These are phyloP conservation scores for Xylariaceae sp. DNA, from an alignment of 2,329 filamentous ascomycete species.

Conservation along the genomic window DNA sequence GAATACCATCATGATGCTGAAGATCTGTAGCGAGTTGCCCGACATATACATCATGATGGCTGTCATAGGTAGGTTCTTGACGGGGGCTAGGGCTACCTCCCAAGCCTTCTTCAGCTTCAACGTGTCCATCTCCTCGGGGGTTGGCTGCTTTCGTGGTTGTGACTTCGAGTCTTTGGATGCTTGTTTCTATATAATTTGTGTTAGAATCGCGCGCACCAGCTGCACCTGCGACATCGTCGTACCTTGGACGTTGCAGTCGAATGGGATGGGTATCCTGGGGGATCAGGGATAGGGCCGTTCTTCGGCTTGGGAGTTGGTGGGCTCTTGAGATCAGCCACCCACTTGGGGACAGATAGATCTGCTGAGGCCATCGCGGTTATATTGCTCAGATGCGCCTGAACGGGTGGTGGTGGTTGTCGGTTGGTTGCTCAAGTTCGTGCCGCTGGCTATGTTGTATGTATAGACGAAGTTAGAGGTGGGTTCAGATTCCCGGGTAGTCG, in stretches of 20 bases:
- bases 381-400: neutral
- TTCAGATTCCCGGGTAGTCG: too few species aligned
- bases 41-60: conserved; percentile 99
- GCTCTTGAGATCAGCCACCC: conserved; percentile 79
- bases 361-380: conserved; percentile 24
- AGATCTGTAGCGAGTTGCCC: conserved; percentile 96
- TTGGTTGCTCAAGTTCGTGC: neutral
- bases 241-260: conserved; percentile 59
- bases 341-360: conserved; percentile 63
- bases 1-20: conserved; percentile 99
- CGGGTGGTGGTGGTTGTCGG: neutral
- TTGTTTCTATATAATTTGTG: conserved; percentile 45
- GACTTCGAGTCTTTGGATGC: conserved; percentile 52
- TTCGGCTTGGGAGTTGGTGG: conserved; percentile 69
- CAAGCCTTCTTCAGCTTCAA: conserved; percentile 98
- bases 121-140: conserved; percentile 85
- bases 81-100: conserved; percentile 91
- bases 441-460: neutral
- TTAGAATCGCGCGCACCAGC: conserved; percentile 3
- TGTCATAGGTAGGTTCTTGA: conserved; percentile 96
- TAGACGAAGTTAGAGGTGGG: neutral
- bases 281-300: conserved; percentile 73
- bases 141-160: conserved; percentile 66
- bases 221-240: conserved; percentile 23
- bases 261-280: conserved; percentile 75